phyloP scores from a whole-genome alignment of 345 rosid species.

The Lepidium didymum region DNA sequence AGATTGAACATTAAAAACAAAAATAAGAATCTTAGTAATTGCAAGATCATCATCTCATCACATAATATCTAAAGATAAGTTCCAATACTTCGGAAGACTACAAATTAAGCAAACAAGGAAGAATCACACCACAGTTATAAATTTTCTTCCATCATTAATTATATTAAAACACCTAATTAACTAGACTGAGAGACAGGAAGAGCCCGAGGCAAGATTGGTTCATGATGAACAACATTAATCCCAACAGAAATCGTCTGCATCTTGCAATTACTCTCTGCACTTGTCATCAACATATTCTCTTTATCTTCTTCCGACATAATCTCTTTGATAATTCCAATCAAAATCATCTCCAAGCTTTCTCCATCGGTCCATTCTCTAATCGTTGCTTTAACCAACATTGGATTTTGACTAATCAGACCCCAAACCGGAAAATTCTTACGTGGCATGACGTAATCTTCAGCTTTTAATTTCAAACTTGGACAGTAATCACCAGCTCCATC shows the following conservation, averaged over 20 bases:
- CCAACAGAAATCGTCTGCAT: conserved; percentile 20
- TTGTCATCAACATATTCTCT: conserved; percentile 4
- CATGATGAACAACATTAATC: conserved; percentile 15
- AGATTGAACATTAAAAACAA: too few species aligned
- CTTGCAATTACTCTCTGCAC: conserved; percentile 14
- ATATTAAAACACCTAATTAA: background rate
- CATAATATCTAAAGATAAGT: conserved; percentile 2
- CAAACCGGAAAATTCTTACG: conserved; percentile 75
- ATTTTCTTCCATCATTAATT: background rate
- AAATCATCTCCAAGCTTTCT: conserved; percentile 36
- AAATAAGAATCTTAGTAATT: background rate
- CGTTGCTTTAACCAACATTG: conserved; percentile 47
- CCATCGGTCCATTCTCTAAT: conserved; percentile 76
- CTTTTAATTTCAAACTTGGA: conserved; percentile 54
- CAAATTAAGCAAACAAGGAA: background rate
- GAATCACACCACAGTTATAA: background rate
- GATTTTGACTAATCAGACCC: conserved; percentile 60
- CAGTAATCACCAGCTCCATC: conserved; percentile 85
- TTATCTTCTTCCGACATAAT: conserved; percentile 20
- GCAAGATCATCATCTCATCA: background rate
- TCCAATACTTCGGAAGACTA: conserved; percentile 8
- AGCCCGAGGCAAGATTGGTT: conserved; percentile 24
- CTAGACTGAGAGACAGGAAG: conserved; percentile 23
- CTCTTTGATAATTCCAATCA: conserved; percentile 35
- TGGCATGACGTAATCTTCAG: conserved; percentile 64